phyloP scores from a whole-genome alignment of 352 stramenopile genomes.

The Globisporangium rhizosaccharum region DNA sequence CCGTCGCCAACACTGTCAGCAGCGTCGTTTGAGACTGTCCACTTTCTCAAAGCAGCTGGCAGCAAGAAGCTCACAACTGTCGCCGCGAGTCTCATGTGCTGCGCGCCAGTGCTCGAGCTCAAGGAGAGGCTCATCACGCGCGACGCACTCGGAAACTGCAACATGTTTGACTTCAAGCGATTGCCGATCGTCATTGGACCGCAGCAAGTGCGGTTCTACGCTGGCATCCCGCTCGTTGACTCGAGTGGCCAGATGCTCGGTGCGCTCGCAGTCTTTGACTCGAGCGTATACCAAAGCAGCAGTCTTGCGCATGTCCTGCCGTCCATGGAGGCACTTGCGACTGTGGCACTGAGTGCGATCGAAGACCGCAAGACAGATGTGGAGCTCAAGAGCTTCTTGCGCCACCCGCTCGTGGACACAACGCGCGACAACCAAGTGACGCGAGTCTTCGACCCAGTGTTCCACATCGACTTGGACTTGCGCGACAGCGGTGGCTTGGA shows the following conservation, averaged over 20 bases:
- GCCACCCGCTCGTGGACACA: slow-evolving; percentile 33
- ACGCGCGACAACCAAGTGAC: slow-evolving; percentile 21
- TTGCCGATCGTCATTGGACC: slow-evolving; percentile 64
- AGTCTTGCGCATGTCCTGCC: slow-evolving; percentile 37
- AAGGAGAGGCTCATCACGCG: slow-evolving; percentile 40
- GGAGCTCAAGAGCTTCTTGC: slow-evolving; percentile 50
- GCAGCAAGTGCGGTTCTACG: slow-evolving; percentile 70
- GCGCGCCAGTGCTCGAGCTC: slow-evolving; percentile 51
- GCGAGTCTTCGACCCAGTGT: slow-evolving; percentile 32
- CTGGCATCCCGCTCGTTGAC: slow-evolving; percentile 53
- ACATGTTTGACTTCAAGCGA: slow-evolving; percentile 43
- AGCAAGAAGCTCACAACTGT: slow-evolving; percentile 50
- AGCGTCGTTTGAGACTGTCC: slow-evolving; percentile 16
- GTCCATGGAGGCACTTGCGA: slow-evolving; percentile 30
- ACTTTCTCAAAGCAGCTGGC: slow-evolving; percentile 48
- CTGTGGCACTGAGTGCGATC: slow-evolving; percentile 29
- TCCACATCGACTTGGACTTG: slow-evolving; percentile 24
- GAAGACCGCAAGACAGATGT: slow-evolving; percentile 39
- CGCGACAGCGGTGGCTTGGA: slow-evolving; percentile 18
- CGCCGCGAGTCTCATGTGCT: slow-evolving; percentile 56
- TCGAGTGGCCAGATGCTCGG: slow-evolving; percentile 38
- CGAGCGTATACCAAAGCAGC: slow-evolving; percentile 23
- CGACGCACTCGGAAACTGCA: slow-evolving; percentile 27
- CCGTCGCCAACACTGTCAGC: slow-evolving; percentile 9
- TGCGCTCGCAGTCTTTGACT: slow-evolving; percentile 63